phyloP scores from a whole-genome alignment of 306 rosid species.

The Abrus precatorius region DNA sequence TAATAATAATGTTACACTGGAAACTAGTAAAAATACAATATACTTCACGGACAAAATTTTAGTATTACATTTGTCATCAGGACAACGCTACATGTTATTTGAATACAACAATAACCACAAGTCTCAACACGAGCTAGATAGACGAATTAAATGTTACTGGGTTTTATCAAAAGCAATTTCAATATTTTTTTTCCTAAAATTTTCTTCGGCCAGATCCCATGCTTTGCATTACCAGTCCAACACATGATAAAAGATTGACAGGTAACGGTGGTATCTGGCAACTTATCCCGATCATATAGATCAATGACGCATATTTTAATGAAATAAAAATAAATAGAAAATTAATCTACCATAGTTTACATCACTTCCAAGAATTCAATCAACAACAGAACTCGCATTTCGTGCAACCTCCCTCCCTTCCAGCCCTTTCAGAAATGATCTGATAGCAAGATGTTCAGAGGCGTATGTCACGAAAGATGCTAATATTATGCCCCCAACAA shows the following conservation, averaged over 20 bases:
- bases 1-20: conserved; percentile 27
- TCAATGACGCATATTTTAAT: conserved; percentile 19
- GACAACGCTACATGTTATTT: conserved; percentile 33
- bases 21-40: conserved; percentile 4
- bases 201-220: conserved; percentile 31
- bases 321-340: conserved; percentile 30
- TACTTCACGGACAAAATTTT: conserved; percentile 20
- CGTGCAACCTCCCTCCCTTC: conserved; percentile 63
- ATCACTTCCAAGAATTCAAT: conserved; percentile 41
- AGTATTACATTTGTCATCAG: conserved; percentile 37
- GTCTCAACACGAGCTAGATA: not conserved
- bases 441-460: conserved; percentile 81
- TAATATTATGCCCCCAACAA: conserved; percentile 70
- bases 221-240: conserved; percentile 1
- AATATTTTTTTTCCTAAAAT: conserved; percentile 8
- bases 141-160: conserved; percentile 3
- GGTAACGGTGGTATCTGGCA: not conserved
- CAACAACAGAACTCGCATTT: conserved; percentile 64
- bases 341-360: conserved; percentile 39
- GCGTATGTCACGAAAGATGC: conserved; percentile 87
- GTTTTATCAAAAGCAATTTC: not conserved
- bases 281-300: conserved; percentile 30
- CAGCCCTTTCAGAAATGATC: conserved; percentile 78
- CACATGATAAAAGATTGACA: not conserved
- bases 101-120: conserved; percentile 32